Evolutionary conservation across 176 grass and related monocot genomes (phyloP).

Genomic region (Triticum monococcum): DNA sequence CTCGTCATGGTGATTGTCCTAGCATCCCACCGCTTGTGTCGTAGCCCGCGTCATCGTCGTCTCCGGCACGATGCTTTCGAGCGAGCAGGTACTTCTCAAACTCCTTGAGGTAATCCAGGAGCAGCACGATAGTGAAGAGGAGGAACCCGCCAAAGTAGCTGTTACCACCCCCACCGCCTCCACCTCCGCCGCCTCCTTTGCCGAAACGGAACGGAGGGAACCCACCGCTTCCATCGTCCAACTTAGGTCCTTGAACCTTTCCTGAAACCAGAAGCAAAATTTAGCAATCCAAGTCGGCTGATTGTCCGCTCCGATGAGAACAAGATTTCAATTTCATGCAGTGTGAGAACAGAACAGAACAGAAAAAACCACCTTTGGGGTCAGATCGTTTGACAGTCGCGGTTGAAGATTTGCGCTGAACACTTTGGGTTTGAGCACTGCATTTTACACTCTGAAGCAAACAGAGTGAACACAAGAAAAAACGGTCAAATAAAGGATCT

Average conservation of each 20-base stretch:
- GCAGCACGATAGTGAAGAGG: slow-evolving; percentile 51
- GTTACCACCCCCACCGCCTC: slow-evolving; percentile 39
- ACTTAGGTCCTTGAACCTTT: slow-evolving; percentile 42
- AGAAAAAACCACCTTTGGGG: slow-evolving; percentile 34
- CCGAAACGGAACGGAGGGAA: slow-evolving; percentile 53
- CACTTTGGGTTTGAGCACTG: slow-evolving; percentile 52
- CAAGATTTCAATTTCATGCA: not conserved
- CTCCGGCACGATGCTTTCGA: slow-evolving; percentile 27
- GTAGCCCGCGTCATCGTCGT: not conserved
- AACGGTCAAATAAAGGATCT: not conserved
- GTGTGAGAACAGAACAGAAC: not conserved
- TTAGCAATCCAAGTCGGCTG: not conserved
- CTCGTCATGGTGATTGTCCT: not conserved
- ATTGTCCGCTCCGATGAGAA: not conserved
- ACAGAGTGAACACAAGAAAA: slow-evolving; percentile 6
- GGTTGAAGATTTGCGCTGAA: slow-evolving; percentile 52
- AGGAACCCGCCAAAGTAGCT: slow-evolving; percentile 58
- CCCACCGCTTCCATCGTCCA: slow-evolving; percentile 48
- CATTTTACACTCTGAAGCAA: slow-evolving; percentile 39
- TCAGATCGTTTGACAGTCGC: slow-evolving; percentile 47
- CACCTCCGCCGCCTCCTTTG: slow-evolving; percentile 42
- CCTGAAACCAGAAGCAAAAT: slow-evolving; percentile 10
- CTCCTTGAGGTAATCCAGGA: slow-evolving; percentile 56
- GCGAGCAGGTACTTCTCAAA: slow-evolving; percentile 40
- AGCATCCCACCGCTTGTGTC: not conserved